Conservation (phyloP, 805 yeast species). For the Ogataea nakhonphanomensis region DNA sequence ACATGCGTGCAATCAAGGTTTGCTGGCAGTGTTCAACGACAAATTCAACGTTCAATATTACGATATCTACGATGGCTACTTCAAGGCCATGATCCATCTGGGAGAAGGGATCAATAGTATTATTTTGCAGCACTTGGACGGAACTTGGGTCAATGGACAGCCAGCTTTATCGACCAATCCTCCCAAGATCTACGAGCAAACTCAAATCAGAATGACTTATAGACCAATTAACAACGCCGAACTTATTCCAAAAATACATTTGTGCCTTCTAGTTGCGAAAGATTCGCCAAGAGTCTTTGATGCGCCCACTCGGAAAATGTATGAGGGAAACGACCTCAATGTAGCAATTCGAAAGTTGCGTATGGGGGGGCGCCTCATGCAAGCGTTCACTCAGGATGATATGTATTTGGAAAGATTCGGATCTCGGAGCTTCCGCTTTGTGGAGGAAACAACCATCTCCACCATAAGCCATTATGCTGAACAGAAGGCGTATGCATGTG, state of each 20-base stretch:
- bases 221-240: slow-evolving; percentile 40
- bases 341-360: slow-evolving; percentile 69
- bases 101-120: slow-evolving; percentile 61
- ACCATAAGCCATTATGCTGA: slow-evolving; percentile 48
- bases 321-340: slow-evolving; percentile 64
- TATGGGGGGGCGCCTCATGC: slow-evolving; percentile 82
- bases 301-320: slow-evolving; percentile 48
- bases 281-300: slow-evolving; percentile 74
- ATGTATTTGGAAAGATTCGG: slow-evolving; percentile 78
- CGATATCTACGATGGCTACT: slow-evolving; percentile 66
- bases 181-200: slow-evolving; percentile 16
- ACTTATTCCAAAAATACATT: slow-evolving; percentile 67
- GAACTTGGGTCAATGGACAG: slow-evolving; percentile 34
- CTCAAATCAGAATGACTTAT: slow-evolving; percentile 37
- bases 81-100: slow-evolving; percentile 68
- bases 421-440: slow-evolving; percentile 68
- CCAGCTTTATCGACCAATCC: slow-evolving; percentile 22
- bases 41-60: slow-evolving; percentile 64
- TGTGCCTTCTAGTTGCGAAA: slow-evolving; percentile 68
- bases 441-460: slow-evolving; percentile 57
- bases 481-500: slow-evolving; percentile 32
- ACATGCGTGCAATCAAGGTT: slow-evolving; percentile 30
- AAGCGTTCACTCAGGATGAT: slow-evolving; percentile 87
- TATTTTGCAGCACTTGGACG: slow-evolving; percentile 45
- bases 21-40: slow-evolving; percentile 40